Evolutionary conservation across 2,329 filamentous ascomycete genomes (phyloP), one percentile per base, ranked within the genome.

Genomic region (Cordyceps cateniannulata): DNA sequence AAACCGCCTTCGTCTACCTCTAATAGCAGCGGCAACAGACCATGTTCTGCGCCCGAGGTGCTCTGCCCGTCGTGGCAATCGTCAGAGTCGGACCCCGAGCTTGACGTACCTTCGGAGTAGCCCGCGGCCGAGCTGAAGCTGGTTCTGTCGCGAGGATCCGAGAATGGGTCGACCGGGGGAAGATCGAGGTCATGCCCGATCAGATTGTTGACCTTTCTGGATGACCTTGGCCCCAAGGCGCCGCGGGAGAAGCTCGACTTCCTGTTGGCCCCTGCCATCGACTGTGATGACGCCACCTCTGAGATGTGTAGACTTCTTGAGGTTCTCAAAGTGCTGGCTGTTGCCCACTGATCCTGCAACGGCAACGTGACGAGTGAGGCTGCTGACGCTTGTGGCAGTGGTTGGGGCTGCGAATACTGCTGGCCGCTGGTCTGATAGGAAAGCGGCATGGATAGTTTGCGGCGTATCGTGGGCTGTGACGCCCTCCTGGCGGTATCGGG

Each of bases 201-300:
- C 16, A 80, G 69, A 64, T 77, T 75, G 38, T 72, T 70, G 47
- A 78, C 69, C 67, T 79, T 80, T 48, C 69, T 68, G 0, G 71
- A 70, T 0, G 76, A 73, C 1, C 69, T 67, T 10, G 64, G 66
- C 22, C 66, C 65, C 24, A 65, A 62, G 12, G 65, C 60, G 27
- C 66, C 62, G 3, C 59, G 53, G 3, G 55, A 49, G 12, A 62
- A 44, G 32, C 49, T 54, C 42, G 55, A 44, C 3, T 49, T 29
- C 42, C 42, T 54, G 35, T 25, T 32, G 10, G 49, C n/a, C 32
- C 29, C 49, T n/a, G 22, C 18, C 35, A 35, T 40, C 32, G 42
- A 22, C 42, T 32, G 29, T 16, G 60, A 35, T 3, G 56, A 2
- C 7, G 40, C 16, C 24, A 14, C 5, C 32, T 59, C 45, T 5